Percentiles rank a stretch among this genome's conserved stretches.
phyloP scores from a whole-genome alignment of 2,329 filamentous ascomycete genomes.

The Blastomyces gilchristii region DNA sequence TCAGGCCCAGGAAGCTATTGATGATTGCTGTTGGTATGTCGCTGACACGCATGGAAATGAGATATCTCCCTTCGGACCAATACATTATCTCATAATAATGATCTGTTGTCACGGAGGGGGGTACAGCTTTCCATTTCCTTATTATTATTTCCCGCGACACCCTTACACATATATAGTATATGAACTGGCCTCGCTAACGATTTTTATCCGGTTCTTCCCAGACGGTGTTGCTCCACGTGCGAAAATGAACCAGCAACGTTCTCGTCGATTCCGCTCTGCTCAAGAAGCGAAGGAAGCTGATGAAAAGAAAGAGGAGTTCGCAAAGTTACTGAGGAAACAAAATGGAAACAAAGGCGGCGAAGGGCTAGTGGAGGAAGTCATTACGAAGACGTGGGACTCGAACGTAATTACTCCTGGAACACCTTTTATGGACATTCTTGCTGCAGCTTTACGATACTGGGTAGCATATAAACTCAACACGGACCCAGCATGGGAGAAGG shows the following conservation, averaged over 20 bases:
- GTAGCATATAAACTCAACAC: constrained; percentile 95
- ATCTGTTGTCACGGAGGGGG: constrained; percentile 24
- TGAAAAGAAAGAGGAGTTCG: constrained; percentile 76
- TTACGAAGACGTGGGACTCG: constrained; percentile 88
- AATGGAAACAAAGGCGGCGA: constrained; percentile 55
- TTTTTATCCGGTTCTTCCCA: constrained; percentile 30
- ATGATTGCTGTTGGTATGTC: constrained; percentile 84
- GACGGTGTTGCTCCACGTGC: constrained; percentile 95
- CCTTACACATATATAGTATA: background rate
- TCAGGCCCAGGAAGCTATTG: constrained; percentile 83
- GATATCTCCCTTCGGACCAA: constrained; percentile 20
- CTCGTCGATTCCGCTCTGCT: constrained; percentile 84
- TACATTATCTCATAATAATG: constrained; percentile 21
- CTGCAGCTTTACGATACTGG: constrained; percentile 86
- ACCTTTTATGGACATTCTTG: constrained; percentile 96
- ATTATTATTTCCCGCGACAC: constrained; percentile 1
- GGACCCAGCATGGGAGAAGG: constrained; percentile 85
- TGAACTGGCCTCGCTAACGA: constrained; percentile 11
- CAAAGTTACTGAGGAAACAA: constrained; percentile 73
- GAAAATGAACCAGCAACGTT: constrained; percentile 99
- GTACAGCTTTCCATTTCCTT: constrained; percentile 18
- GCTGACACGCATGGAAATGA: constrained; percentile 10
- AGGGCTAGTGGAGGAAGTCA: constrained; percentile 48
- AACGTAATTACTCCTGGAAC: constrained; percentile 89
- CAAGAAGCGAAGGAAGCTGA: constrained; percentile 93